Percentiles rank a stretch among this genome's conserved stretches.
Evolutionary conservation across 306 rosid genomes (phyloP).

Genomic region (Trifolium repens): DNA sequence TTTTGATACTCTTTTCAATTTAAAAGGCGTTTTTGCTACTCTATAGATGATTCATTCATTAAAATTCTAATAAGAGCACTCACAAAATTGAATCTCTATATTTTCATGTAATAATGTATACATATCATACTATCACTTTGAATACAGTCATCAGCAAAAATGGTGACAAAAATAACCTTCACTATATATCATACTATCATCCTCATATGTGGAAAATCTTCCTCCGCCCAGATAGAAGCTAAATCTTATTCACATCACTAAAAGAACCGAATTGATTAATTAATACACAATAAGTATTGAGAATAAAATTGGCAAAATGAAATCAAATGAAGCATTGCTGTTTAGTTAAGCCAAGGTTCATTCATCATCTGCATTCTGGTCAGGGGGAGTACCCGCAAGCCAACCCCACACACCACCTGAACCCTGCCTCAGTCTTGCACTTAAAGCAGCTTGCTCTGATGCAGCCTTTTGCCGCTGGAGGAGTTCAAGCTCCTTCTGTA

Average conservation of each 20-base stretch:
- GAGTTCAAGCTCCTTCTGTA: constrained; percentile 92
- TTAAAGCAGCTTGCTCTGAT: constrained; percentile 82
- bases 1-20: too few relatives aligned
- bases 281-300: constrained; percentile 44
- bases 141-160: constrained; percentile 57
- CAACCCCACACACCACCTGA: constrained; percentile 97
- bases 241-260: constrained; percentile 54
- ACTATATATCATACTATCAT: constrained; percentile 40
- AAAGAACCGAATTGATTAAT: constrained; percentile 45
- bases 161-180: constrained; percentile 47
- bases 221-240: constrained; percentile 53
- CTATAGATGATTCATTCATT: neutral
- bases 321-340: constrained; percentile 54
- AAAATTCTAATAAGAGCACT: constrained; percentile 12
- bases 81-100: constrained; percentile 47
- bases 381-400: constrained; percentile 79
- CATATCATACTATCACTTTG: constrained; percentile 24
- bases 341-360: constrained; percentile 44
- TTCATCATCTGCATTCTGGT: constrained; percentile 49
- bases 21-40: too few relatives aligned
- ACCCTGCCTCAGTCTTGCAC: constrained; percentile 68
- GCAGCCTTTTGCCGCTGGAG: constrained; percentile 90
- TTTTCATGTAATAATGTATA: constrained; percentile 39
- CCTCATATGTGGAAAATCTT: constrained; percentile 46
- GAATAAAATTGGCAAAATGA: constrained; percentile 49